Percentiles rank a stretch among this genome's conserved stretches.
Conservation (phyloP, 345 rosid species). For the Rhodamnia argentea region DNA sequence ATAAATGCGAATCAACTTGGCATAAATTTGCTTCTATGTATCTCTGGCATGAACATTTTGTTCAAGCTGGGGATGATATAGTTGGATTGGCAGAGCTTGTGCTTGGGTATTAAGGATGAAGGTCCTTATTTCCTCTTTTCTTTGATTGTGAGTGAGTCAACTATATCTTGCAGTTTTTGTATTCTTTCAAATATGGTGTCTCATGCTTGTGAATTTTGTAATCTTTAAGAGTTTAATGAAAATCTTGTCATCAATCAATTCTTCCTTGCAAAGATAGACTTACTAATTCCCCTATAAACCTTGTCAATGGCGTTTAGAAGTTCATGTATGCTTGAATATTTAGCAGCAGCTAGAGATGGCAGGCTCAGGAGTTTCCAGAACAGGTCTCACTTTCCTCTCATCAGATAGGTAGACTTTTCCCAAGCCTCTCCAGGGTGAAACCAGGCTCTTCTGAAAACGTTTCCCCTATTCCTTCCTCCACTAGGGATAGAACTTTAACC, state of each 20-base stretch:
- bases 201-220: not conserved
- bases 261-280: not conserved
- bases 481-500: not conserved
- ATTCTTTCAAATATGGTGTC: not conserved
- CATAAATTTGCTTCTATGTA: not conserved
- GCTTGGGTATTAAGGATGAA: not conserved
- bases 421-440: not conserved
- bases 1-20: slow-evolving; percentile 7
- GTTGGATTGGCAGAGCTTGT: not conserved
- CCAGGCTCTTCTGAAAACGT: not conserved
- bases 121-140: not conserved
- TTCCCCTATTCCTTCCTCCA: not conserved
- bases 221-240: not conserved
- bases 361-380: not conserved
- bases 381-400: not conserved
- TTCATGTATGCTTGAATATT: not conserved
- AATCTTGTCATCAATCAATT: not conserved
- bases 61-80: not conserved
- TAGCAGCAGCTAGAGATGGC: not conserved
- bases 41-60: not conserved
- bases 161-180: not conserved
- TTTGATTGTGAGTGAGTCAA: not conserved
- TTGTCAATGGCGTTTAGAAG: not conserved
- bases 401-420: not conserved
- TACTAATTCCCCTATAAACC: not conserved